Conservation (phyloP, 306 rosid genomes). For the Prinsepia uniflora region DNA sequence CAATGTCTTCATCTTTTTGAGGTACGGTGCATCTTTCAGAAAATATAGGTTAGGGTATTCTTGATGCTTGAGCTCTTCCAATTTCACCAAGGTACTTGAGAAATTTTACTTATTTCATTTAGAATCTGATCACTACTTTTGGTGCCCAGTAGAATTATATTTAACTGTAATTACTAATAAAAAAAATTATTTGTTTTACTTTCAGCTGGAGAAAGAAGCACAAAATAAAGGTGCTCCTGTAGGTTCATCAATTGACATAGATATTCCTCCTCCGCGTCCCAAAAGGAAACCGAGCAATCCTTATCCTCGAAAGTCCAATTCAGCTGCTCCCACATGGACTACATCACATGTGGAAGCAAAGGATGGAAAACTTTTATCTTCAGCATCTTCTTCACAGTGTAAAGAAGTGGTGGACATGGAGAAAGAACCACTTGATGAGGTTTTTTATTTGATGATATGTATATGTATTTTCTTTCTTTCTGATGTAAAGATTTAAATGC, state of each 20-base stretch:
- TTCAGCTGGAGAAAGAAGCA: constrained; percentile 94
- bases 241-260: constrained; percentile 73
- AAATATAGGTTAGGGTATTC: neutral
- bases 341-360: constrained; percentile 50
- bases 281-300: constrained; percentile 92
- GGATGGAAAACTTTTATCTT: constrained; percentile 55
- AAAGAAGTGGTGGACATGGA: constrained; percentile 62
- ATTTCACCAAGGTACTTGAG: constrained; percentile 22
- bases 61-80: constrained; percentile 7
- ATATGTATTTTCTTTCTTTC: constrained; percentile 7
- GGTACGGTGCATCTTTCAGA: neutral
- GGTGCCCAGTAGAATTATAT: constrained; percentile 8
- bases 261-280: constrained; percentile 97
- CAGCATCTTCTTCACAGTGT: constrained; percentile 46
- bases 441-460: constrained; percentile 24
- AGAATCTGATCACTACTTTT: constrained; percentile 2
- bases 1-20: neutral
- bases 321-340: constrained; percentile 41
- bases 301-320: constrained; percentile 79
- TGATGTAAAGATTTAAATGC: neutral
- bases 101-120: constrained; percentile 9
- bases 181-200: constrained; percentile 9
- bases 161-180: constrained; percentile 20
- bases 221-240: constrained; percentile 64
- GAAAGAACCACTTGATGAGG: constrained; percentile 69